Evolutionary conservation across 768 basidiomycete genomes (phyloP).

Genomic region (Russula earlei): DNA sequence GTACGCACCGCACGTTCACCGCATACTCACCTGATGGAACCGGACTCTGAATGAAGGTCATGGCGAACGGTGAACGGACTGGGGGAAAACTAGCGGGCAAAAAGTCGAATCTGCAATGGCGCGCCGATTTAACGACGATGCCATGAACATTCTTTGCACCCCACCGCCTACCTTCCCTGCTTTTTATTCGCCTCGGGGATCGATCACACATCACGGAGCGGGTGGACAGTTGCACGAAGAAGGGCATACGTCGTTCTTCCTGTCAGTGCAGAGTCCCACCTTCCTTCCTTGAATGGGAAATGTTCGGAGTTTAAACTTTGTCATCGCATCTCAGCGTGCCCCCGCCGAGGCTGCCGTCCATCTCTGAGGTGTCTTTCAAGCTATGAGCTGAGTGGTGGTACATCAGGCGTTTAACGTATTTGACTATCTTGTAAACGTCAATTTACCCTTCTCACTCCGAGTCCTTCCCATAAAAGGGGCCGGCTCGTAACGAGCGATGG

Average conservation of each 20-base stretch:
- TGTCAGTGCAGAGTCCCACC: too few relatives aligned
- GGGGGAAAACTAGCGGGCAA: neutral
- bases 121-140: neutral
- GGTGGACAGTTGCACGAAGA: neutral
- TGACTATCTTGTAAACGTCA: neutral
- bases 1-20: conserved; percentile 13
- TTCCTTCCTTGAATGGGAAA: too few relatives aligned
- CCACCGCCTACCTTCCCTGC: neutral
- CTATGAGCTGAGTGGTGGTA: neutral
- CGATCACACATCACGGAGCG: neutral
- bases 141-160: neutral
- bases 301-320: neutral
- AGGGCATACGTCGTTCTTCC: too few relatives aligned
- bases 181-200: neutral
- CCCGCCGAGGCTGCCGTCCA: too few relatives aligned
- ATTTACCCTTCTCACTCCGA: neutral
- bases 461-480: too few relatives aligned
- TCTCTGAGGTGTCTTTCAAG: too few relatives aligned
- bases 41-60: neutral
- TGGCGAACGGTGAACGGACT: neutral
- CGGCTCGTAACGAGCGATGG: too few relatives aligned
- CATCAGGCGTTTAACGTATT: neutral
- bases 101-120: neutral
- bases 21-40: neutral
- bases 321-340: too few relatives aligned